Base-by-base conservation (phyloP, 441 rosid species). In the Corymbia calophylla region DNA sequence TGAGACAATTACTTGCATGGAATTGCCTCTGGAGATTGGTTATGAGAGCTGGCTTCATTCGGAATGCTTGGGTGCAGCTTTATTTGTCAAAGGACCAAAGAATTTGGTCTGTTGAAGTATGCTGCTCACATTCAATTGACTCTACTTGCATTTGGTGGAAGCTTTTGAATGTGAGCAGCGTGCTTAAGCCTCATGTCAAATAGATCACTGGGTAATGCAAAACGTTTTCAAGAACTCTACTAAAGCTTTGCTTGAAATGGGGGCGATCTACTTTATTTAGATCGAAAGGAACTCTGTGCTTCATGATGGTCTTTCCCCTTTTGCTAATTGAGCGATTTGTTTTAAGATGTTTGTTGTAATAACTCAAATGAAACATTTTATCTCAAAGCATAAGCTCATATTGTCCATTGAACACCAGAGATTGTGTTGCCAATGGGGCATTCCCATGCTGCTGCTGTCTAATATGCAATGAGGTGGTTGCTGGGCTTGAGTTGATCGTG, bases 401-500 rank as follows among this genome's bases (percentile, higher is more conserved):
- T 15, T 7, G 35, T 64, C 35, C 70, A 64, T 17, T n/a, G 19
- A 64, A 15, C 1, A n/a, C 70, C 5, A 14, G 18, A 11, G 32
- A 62, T 13, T 62, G 70, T 14, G 19, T 9, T 6, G 70, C 70
- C 35, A n/a, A 3, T 62, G 70, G 32, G 70, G 70, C 35, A 29
- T 0, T 62, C 70, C 70, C 70, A 0, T 0, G 32, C 0, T 29
- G 19, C 18, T 29, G 70, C 7, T 29, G 70, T 29, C 35, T 29
- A 62, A 29, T 14, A 3, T 14, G 18, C 9, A 62, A 29, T 64
- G 70, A 2, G 35, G 27, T 0, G 70, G 10, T 64, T n/a, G 35
- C 17, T 14, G 35, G 35, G 35, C 35, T 64, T n/a, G 10, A 64
- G 70, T 62, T 3, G 19, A n/a, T n/a, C 15, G 70, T 64, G 70